Percentiles rank a stretch among this genome's conserved stretches.
phyloP scores from a whole-genome alignment of 768 basidiomycete genomes.

The Lentinula guzmanii region DNA sequence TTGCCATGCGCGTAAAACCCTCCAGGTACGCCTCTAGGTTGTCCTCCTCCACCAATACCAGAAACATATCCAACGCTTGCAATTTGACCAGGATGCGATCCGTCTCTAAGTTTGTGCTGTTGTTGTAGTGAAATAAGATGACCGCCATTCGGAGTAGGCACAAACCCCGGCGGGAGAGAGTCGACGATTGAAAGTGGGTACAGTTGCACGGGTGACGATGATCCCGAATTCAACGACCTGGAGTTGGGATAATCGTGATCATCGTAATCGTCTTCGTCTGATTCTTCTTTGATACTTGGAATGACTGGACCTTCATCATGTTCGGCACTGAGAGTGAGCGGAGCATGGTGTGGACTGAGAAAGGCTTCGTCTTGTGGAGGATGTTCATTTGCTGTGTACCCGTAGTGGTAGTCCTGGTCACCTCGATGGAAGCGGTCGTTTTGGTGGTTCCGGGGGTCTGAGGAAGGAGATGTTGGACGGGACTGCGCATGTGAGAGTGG shows the following conservation, averaged over 20 bases:
- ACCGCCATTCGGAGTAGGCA: background rate
- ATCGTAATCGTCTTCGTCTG: background rate
- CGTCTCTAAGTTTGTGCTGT: background rate
- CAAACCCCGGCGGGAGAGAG: background rate
- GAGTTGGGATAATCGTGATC: background rate
- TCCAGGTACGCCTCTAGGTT: background rate
- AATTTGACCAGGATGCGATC: background rate
- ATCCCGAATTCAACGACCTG: background rate
- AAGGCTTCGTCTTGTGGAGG: background rate
- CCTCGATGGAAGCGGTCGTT: too few species aligned
- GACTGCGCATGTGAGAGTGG: background rate
- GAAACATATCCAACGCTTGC: background rate
- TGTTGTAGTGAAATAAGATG: background rate
- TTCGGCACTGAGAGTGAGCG: background rate
- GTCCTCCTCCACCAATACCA: background rate
- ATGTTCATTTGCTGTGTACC: background rate
- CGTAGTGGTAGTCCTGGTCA: background rate
- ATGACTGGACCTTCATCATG: background rate
- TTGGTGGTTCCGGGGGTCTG: background rate
- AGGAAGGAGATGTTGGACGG: background rate
- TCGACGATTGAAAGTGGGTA: conserved; percentile 1
- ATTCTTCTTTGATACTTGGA: background rate
- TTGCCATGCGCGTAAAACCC: background rate
- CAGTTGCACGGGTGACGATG: background rate
- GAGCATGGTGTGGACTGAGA: conserved; percentile 3